Evolutionary conservation across 352 stramenopile genomes (phyloP).

Genomic region (Globisporangium lucens): DNA sequence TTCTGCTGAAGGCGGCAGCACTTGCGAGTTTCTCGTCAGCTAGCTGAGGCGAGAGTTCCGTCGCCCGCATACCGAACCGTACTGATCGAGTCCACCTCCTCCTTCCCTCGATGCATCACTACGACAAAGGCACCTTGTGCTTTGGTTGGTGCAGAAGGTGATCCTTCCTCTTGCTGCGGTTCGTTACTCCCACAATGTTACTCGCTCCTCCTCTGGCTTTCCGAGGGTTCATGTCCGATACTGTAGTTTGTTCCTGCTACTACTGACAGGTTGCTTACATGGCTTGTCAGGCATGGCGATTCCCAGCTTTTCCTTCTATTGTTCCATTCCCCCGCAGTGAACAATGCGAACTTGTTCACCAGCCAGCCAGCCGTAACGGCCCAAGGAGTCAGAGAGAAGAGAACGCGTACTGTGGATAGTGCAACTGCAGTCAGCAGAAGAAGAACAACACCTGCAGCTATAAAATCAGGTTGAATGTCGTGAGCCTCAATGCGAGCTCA

Average conservation of each 20-base stretch:
- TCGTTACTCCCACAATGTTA: neutral
- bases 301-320: neutral
- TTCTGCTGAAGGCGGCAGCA: neutral
- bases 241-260: neutral
- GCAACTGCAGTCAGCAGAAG: constrained; percentile 4
- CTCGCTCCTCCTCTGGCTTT: neutral
- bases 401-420: constrained; percentile 1
- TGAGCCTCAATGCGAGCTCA: neutral
- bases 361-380: constrained; percentile 1
- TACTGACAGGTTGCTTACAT: neutral
- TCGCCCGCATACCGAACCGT: neutral
- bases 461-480: neutral
- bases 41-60: neutral
- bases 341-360: neutral
- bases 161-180: neutral
- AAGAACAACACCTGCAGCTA: neutral
- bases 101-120: neutral
- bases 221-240: neutral
- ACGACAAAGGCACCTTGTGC: neutral
- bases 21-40: neutral
- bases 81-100: neutral
- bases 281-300: neutral
- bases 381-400: neutral
- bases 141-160: neutral
- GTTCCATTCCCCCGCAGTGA: neutral